These are phyloP conservation scores for Podaxis carcinomalis DNA, from an alignment of 768 basidiomycete species.

Conservation along the genomic window DNA sequence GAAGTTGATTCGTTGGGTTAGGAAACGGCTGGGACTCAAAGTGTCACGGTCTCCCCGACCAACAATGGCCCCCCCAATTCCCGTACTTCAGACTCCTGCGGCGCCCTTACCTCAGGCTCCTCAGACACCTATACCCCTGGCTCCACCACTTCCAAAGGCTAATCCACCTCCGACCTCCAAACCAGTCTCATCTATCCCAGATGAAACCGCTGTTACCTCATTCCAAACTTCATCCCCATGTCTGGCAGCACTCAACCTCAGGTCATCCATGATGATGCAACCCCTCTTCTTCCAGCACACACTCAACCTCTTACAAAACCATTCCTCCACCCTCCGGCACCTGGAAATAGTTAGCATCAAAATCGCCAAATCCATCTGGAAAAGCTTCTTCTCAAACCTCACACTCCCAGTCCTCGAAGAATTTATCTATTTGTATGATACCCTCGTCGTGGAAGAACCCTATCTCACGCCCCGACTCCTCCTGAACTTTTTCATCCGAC, in stretches of 20 bases:
- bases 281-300: background rate
- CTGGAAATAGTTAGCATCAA: slow-evolving; percentile 1
- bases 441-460: background rate
- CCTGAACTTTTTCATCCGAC: background rate
- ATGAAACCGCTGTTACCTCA: background rate
- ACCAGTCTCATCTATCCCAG: background rate
- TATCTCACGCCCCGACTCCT: background rate
- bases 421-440: background rate
- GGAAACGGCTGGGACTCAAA: background rate
- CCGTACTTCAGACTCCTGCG: background rate
- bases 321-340: background rate
- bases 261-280: background rate
- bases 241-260: background rate
- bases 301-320: background rate
- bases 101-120: background rate
- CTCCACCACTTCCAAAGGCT: background rate
- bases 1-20: background rate
- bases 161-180: background rate
- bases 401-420: background rate
- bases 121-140: background rate
- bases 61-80: background rate
- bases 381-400: background rate
- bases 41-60: background rate
- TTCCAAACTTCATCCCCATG: background rate
- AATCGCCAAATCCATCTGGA: background rate